Evolutionary conservation across 2,329 filamentous ascomycete genomes (phyloP), one percentile per base, ranked within the genome.

Genomic region (Pseudogymnoascus sp.): DNA sequence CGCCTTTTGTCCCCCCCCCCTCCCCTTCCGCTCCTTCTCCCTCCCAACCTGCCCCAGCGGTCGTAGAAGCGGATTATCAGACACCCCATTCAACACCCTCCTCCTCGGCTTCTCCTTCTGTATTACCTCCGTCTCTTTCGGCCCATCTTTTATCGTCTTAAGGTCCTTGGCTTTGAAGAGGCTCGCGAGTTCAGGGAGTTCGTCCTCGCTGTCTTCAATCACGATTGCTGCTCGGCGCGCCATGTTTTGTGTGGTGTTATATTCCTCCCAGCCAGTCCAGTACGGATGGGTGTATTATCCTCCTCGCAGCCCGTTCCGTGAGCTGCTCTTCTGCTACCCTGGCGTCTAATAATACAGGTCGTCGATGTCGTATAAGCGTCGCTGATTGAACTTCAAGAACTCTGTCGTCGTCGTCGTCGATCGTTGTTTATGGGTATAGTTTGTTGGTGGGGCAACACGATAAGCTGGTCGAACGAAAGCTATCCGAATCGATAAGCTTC

Each of bases 51-150:
- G 19, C 14, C 36, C 62, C 25, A 69, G 12, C 7, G 67, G 68
- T n/a, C 67, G 61, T 25, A 70, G 55, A 1, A 70, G 58, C 3
- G 69, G 66, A 62, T 70, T 70, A 61, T 69, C 67, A 58, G 35
- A 30, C 11, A 58, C 63, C 49, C 63, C 63, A 49, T 68, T 67
- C 35, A 70, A 28, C 7, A 70, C 60, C 6, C 69, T 62, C 58
- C 67, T 70, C 60, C 62, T 69, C 16, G 64, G 62, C 60, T 67
- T 69, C 23, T 61, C 14, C 19, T 19, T 69, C 23, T 61, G 12
- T 62, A 65, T 67, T 16, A 63, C n/a, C 58, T 64, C 64, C 12
- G 5, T 16, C 42, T 22, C 9, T 9, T 25, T 25, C 12, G 8
- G 25, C 25, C 2, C 22, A 25, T 5, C n/a, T n/a, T 4, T 3